Percentiles rank a stretch among this genome's conserved stretches.
phyloP scores from a whole-genome alignment of 2,329 filamentous ascomycete genomes.

The Akanthomyces uredinophilus region DNA sequence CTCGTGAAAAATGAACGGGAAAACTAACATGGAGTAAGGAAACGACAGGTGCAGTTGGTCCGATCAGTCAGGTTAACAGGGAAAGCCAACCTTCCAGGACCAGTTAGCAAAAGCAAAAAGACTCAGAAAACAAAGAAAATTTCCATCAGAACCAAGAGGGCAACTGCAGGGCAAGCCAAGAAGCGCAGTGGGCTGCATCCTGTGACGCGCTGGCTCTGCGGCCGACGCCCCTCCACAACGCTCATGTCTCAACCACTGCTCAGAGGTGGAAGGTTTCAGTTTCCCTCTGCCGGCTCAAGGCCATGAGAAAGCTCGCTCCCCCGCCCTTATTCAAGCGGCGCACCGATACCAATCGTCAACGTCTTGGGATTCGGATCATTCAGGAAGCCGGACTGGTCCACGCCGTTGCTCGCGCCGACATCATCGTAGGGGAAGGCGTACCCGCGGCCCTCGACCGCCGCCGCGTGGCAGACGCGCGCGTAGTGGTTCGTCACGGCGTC shows the following conservation, averaged over 20 bases:
- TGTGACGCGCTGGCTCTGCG: too few relatives aligned
- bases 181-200: too few relatives aligned
- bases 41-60: neutral
- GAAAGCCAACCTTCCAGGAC: neutral
- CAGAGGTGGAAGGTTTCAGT: neutral
- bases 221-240: too few relatives aligned
- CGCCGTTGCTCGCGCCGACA: constrained; percentile 49
- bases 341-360: constrained; percentile 54
- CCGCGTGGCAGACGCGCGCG: constrained; percentile 57
- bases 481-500: constrained; percentile 60
- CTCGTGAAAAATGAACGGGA: neutral
- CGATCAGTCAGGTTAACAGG: neutral
- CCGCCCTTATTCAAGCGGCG: constrained; percentile 17
- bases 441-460: constrained; percentile 53
- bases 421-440: constrained; percentile 72
- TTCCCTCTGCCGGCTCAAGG: too few relatives aligned
- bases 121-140: too few relatives aligned
- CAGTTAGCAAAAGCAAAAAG: too few relatives aligned
- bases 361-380: constrained; percentile 50
- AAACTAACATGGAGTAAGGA: neutral
- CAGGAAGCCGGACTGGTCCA: constrained; percentile 59
- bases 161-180: too few relatives aligned
- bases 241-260: too few relatives aligned
- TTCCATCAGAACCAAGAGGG: too few relatives aligned
- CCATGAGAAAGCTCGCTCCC: too few relatives aligned